Evolutionary conservation across 2,329 filamentous ascomycete species (phyloP).

Genomic region (Hymenoscyphus occultus): DNA sequence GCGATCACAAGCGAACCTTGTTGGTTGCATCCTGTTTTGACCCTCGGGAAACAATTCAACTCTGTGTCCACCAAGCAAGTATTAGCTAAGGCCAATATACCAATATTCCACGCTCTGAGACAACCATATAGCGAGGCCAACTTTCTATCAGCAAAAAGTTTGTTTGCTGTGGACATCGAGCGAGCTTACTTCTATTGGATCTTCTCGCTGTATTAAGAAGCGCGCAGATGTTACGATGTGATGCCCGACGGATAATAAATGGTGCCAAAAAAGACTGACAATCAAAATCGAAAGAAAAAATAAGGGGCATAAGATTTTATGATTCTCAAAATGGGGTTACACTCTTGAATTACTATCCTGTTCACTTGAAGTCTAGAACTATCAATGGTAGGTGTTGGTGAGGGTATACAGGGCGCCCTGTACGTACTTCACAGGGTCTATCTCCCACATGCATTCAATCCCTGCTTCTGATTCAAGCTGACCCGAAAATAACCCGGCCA

Average conservation of each 20-base stretch:
- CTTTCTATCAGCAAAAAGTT: neutral
- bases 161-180: too few species aligned
- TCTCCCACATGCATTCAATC: neutral
- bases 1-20: conserved; percentile 6
- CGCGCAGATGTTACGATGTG: too few species aligned
- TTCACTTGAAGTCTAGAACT: neutral
- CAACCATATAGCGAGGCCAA: neutral
- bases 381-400: neutral
- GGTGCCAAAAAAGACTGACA: too few species aligned
- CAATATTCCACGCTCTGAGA: neutral
- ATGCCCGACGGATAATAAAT: too few species aligned
- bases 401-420: neutral
- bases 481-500: neutral
- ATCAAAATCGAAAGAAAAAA: too few species aligned
- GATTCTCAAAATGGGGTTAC: too few species aligned
- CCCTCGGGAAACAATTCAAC: neutral
- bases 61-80: neutral
- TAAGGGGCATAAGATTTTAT: too few species aligned
- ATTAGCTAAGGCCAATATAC: neutral
- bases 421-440: neutral
- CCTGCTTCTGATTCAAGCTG: neutral
- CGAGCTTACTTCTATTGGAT: too few species aligned
- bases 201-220: too few species aligned
- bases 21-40: neutral
- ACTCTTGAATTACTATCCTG: neutral